Evolutionary conservation across 2,329 filamentous ascomycete species (phyloP), one percentile per base, ranked within the genome.

Genomic region (Xylaria sp.): DNA sequence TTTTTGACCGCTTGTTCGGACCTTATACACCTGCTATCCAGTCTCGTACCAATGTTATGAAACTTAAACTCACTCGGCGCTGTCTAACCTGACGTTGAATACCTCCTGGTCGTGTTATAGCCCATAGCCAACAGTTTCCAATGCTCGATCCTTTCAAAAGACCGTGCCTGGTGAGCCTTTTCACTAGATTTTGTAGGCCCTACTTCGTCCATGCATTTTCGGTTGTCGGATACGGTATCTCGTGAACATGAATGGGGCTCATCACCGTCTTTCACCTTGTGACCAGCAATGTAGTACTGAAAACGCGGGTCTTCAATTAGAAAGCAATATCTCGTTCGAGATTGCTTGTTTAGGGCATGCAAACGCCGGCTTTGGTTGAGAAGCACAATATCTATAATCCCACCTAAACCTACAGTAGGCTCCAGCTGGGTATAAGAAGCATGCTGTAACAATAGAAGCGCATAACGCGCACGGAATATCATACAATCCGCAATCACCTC

Each of bases 401-500:
- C 37, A 23, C n/a, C 37, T 44, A 49, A 41, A n/a, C 29, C 44
- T 4, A 49, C 43, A 33, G 44, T 17, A 53, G 15, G 43, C 54
- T 48, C 31, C 21, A 15, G 37, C 11, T 43, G 40, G 40, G 19
- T 23, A 37, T 53, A 33, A 47, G 2, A 33, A 55, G 17, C 23
- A 51, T 46, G 21, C 37, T 47, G 31, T 33, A 54, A 54, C 46
- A 25, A 17, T 17, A 44, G 46, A 54, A 19, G 31, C 15, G 43
- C 43, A 33, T 19, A 25, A 44, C 47, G 33, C 17, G 51, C 25
- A 40, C 37, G 29, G 19, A 53, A 15, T 60, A 58, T 58, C 38
- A 52, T 55, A 59, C 51, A 59, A 17, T 54, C 38, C 9, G 17
- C 27, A 49, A 46, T 38, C 55, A 46, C 54, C 48, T 31, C 25